Conservation (phyloP, 441 rosid genomes). For the Euphorbia schlechtendalii region DNA sequence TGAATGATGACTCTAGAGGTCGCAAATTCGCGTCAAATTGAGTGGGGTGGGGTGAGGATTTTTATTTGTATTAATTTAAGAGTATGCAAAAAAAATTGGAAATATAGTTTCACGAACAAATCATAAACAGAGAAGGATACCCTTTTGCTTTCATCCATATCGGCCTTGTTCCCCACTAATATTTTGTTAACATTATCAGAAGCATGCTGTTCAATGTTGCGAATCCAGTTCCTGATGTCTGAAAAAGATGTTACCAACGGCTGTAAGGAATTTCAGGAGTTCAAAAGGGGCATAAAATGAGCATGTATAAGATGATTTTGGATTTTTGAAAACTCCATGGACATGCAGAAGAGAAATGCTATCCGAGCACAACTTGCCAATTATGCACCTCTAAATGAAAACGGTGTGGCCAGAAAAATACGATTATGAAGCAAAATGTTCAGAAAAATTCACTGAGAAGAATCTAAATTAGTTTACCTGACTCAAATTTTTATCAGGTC, state of each 20-base stretch:
- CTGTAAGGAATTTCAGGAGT: constrained; percentile 10
- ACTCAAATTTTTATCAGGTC: constrained; percentile 9
- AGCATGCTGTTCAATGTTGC: constrained; percentile 85
- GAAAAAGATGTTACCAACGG: constrained; percentile 6
- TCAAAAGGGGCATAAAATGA: background rate
- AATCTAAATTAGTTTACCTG: background rate
- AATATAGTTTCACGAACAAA: no score
- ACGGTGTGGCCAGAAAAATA: background rate
- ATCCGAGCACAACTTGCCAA: no score
- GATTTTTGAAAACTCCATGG: no score
- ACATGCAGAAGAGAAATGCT: no score
- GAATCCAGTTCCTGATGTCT: constrained; percentile 87
- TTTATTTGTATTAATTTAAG: no score
- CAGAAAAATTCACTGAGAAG: background rate
- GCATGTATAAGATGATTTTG: no score
- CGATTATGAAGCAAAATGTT: background rate
- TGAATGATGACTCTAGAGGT: no score
- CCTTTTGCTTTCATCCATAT: constrained; percentile 93
- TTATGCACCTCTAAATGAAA: background rate
- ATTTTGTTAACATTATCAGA: constrained; percentile 86
- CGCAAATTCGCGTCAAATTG: no score
- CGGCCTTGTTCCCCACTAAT: constrained; percentile 86
- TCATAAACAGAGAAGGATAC: constrained; percentile 21
- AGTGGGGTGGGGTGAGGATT: no score
- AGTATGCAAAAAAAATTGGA: no score